A percentile compares a stretch with the other conserved stretches of the same genome.
Conservation (phyloP, 1,284 basidiomycete species). For the Cutaneotrichosporon spelunceum region DNA sequence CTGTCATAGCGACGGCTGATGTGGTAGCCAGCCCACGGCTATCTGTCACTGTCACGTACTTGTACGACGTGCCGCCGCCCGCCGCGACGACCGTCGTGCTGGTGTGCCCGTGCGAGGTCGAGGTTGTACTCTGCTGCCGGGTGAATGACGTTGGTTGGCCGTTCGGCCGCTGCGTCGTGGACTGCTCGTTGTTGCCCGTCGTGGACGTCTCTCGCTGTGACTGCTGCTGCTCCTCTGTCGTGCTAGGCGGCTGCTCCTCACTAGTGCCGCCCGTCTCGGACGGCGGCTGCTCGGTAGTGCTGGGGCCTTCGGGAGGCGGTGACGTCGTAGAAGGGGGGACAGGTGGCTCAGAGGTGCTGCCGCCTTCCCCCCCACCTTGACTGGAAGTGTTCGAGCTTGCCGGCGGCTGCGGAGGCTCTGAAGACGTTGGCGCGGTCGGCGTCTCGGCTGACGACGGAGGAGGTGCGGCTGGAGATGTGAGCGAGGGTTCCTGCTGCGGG, state of each 20-base stretch:
- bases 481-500: background rate
- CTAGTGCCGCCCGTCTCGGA: background rate
- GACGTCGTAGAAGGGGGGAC: background rate
- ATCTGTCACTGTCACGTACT: slow-evolving; percentile 1
- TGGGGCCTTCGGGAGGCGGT: background rate
- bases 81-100: background rate
- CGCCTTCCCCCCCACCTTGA: background rate
- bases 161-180: background rate
- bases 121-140: background rate
- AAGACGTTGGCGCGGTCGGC: background rate
- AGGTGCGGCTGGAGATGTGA: background rate
- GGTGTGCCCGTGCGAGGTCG: background rate
- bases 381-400: background rate
- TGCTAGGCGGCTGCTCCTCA: background rate
- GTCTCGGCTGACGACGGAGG: background rate
- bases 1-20: background rate
- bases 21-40: background rate
- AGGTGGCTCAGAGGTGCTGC: background rate
- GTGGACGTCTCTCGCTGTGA: too few species aligned
- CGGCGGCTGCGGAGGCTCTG: background rate
- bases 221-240: background rate
- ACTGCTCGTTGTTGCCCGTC: background rate
- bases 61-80: background rate
- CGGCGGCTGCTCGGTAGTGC: background rate
- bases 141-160: background rate